Base-by-base conservation (phyloP, 257 asterid genomes). In the Solanum megistacrolobum region DNA sequence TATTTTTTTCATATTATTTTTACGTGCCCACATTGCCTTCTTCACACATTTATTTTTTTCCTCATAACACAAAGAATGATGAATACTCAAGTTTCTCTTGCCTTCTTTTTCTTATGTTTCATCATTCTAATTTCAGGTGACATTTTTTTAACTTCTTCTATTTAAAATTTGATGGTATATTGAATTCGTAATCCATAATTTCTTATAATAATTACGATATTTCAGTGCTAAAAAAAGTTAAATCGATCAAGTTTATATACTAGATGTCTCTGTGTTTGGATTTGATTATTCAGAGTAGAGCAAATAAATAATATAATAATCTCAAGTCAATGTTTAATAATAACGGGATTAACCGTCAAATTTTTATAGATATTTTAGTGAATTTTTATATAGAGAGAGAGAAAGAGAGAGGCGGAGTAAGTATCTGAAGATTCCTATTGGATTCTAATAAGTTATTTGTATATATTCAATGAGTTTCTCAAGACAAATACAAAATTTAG, bases 91-190 rank as follows among this genome's bases (percentile, higher is more conserved):
- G 69, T 35, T 66, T 84, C 29, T 34, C 89, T 88, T 62, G 6
- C 60, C 5, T 11, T 89, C 32, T 20, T 86, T 29, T 16, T 9
- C 16, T 31, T 90, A 5, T 60, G 46, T 29, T 89, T 89, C 88
- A 3, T 92, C 36, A 27, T 76, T n/a, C 86, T 72, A 10, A 23
- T 88, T 8, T 65, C 93, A 85, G 94, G 96, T 89, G 82, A 36
- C 2, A 5, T 81, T 82, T 29, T 20, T 41, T 34, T 12, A 32
- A 27, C 58, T 25, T 75, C 8, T 23, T 73, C 29, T 36, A 21
- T 10, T 7, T 5, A 55, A 55, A 55, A 55, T 38, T 75, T 38
- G 13, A 8, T 20, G 52, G 12, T 75, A 21, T 36, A 1, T 75
- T 36, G 31, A 21, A 35, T 35, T 36, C 4, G 12, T 5, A 36